These are phyloP conservation scores for Fusarium continuum DNA, from an alignment of 2,329 filamentous ascomycete genomes.

Conservation along the genomic window DNA sequence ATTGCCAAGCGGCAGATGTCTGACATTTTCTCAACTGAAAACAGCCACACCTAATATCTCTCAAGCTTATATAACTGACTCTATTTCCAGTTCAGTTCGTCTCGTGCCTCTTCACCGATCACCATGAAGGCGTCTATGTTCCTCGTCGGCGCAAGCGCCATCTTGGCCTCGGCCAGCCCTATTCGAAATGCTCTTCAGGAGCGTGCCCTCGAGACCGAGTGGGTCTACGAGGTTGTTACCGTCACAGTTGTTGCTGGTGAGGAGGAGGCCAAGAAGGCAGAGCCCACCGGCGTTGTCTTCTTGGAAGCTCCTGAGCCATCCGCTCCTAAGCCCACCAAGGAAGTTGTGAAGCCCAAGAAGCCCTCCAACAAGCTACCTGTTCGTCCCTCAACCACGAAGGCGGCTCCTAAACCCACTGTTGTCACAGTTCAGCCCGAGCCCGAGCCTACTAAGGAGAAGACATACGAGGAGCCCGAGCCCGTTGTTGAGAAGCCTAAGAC, in stretches of 20 bases:
- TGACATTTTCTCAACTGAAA: conserved; percentile 20
- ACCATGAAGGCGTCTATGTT: conserved; percentile 62
- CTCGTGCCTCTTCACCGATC: conserved; percentile 30
- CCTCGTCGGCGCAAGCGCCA: conserved; percentile 56
- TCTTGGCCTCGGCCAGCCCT: conserved; percentile 57
- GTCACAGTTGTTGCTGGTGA: conserved; percentile 56
- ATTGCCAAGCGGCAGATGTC: conserved; percentile 30
- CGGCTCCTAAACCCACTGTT: conserved; percentile 23
- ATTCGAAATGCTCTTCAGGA: conserved; percentile 48
- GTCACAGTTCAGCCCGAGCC: conserved; percentile 14
- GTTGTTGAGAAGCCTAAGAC: conserved; percentile 20
- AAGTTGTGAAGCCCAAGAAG: conserved; percentile 21
- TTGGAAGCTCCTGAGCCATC: conserved; percentile 31
- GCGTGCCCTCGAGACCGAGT: conserved; percentile 52
- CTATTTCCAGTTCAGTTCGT: conserved; percentile 25
- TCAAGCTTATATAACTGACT: conserved; percentile 38
- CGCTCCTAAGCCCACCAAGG: conserved; percentile 11
- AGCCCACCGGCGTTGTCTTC: conserved; percentile 39
- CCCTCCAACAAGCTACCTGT: conserved; percentile 10
- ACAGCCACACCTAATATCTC: conserved; percentile 27
- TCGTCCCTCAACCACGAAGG: conserved; percentile 18
- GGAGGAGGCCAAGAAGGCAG: conserved; percentile 21
- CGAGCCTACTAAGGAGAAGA: conserved; percentile 1
- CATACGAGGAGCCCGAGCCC: neutral
- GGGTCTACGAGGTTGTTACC: conserved; percentile 54